These are phyloP conservation scores for Tylopilus rubrobrunneus DNA, from an alignment of 768 basidiomycete species.

Conservation along the genomic window DNA sequence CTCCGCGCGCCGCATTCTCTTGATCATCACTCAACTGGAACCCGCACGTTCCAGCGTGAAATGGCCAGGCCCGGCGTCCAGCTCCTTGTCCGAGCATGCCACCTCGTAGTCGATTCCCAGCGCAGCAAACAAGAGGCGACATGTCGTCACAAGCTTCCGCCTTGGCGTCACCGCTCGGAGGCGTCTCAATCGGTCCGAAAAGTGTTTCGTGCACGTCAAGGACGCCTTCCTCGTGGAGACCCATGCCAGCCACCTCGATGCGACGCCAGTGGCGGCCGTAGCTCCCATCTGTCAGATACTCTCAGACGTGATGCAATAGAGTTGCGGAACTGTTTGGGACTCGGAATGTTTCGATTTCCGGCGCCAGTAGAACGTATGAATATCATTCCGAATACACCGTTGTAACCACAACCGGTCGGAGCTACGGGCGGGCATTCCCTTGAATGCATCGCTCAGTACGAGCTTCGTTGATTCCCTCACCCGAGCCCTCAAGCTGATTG, in stretches of 20 bases:
- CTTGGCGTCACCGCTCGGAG: not conserved
- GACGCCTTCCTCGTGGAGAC: not conserved
- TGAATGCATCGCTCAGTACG: too few species aligned
- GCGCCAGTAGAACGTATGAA: too few species aligned
- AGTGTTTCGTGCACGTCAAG: slow-evolving; percentile 5
- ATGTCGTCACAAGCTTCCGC: slow-evolving; percentile 2
- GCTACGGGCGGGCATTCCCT: too few species aligned
- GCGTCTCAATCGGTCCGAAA: slow-evolving; percentile 1
- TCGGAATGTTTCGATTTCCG: too few species aligned
- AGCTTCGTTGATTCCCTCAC: too few species aligned
- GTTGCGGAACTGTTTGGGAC: too few species aligned
- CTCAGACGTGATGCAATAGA: too few species aligned
- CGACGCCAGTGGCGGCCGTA: not conserved
- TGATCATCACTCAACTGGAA: not conserved
- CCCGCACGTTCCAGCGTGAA: slow-evolving; percentile 11
- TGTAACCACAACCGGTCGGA: too few species aligned
- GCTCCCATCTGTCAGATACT: not conserved
- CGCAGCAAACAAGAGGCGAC: not conserved
- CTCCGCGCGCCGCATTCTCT: too few species aligned
- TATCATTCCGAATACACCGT: too few species aligned
- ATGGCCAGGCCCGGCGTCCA: not conserved
- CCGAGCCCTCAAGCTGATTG: too few species aligned
- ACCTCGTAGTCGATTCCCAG: too few species aligned
- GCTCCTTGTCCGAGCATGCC: not conserved
- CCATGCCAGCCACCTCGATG: not conserved